Conservation (phyloP, 805 yeast species). For the Starmerella vitae region DNA sequence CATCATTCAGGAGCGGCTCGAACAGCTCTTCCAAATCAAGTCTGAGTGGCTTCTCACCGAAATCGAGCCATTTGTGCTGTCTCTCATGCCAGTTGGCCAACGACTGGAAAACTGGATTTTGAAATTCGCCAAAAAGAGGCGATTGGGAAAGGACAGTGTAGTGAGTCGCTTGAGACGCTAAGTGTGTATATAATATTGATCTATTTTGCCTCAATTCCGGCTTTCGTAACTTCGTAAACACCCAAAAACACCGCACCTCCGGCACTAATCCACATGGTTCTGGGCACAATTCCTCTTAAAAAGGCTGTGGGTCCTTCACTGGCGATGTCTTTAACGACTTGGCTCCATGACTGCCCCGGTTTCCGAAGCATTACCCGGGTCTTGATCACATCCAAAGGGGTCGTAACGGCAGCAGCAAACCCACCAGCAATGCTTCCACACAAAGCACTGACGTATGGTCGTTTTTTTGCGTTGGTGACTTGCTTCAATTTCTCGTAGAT, state of each 20-base stretch:
- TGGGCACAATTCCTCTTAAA: conserved; percentile 78
- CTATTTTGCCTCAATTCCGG: not conserved
- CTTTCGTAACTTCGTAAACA: conserved; percentile 48
- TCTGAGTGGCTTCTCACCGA: conserved; percentile 49
- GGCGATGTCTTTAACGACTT: conserved; percentile 40
- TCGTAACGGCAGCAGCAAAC: conserved; percentile 84
- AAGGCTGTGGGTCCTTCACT: conserved; percentile 58
- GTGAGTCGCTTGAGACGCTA: conserved; percentile 22
- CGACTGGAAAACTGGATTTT: conserved; percentile 34
- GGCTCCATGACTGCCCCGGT: conserved; percentile 27
- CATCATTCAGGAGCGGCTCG: conserved; percentile 39
- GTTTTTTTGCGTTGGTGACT: conserved; percentile 35
- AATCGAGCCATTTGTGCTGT: conserved; percentile 48
- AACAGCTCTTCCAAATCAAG: conserved; percentile 41
- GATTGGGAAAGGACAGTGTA: conserved; percentile 31
- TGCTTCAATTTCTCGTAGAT: conserved; percentile 69
- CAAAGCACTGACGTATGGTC: conserved; percentile 66
- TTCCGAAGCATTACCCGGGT: conserved; percentile 72
- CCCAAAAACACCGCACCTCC: conserved; percentile 98
- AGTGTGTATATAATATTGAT: not conserved
- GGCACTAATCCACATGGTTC: conserved; percentile 94
- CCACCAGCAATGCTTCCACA: conserved; percentile 94
- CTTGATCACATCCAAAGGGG: conserved; percentile 87
- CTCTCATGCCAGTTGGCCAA: conserved; percentile 38
- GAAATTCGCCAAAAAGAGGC: conserved; percentile 45